Evolutionary conservation across 2,329 filamentous ascomycete species (phyloP), one percentile per base, ranked within the genome.

Genomic region (Neopestalotiopsis sp.): DNA sequence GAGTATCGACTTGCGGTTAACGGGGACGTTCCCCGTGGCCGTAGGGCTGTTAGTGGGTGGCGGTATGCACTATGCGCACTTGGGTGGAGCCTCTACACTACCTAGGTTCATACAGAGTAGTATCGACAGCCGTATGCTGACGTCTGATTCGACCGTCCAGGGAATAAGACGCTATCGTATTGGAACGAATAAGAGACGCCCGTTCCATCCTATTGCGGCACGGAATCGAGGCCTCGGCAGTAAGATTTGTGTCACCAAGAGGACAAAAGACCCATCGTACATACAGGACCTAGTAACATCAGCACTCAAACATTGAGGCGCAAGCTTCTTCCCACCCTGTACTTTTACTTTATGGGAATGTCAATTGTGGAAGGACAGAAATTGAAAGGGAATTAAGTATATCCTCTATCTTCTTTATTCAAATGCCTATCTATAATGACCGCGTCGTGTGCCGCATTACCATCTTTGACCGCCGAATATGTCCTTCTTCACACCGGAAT

Each of bases 171-270:
- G 56, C 3, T 14, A 40, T 63, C 67, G 67, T 68, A 68, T 24
- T 65, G 49, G 49, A 61, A 53, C 67, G 67, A 68, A 68, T 68
- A 17, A 45, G 10, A 65, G 32, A 9, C 14, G n/a, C 13, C 9
- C 65, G 24, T 42, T 20, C 24, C 20, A 45, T 57, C 49, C 13
- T 34, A 66, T 28, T 24, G 17, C 64, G 63, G 45, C 53, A 53
- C 53, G 32, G 45, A 65, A 34, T 12, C 20, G 6, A 49, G 45
- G 17, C 20, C 45, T 53, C 45, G 45, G n/a, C 45, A 53, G 45
- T 53, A 17, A 53, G 45, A 53, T 53, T 53, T 24, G 45, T 53
- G 45, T 53, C 17, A 53, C 45, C 45, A 24, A 20, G 9, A n/a
- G n/a, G 45, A 24, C 45, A n/a, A 17, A 20, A 20, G 20, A 53